phyloP scores from a whole-genome alignment of 495 filamentous ascomycete species.

The Aspergillus sclerotioniger region DNA sequence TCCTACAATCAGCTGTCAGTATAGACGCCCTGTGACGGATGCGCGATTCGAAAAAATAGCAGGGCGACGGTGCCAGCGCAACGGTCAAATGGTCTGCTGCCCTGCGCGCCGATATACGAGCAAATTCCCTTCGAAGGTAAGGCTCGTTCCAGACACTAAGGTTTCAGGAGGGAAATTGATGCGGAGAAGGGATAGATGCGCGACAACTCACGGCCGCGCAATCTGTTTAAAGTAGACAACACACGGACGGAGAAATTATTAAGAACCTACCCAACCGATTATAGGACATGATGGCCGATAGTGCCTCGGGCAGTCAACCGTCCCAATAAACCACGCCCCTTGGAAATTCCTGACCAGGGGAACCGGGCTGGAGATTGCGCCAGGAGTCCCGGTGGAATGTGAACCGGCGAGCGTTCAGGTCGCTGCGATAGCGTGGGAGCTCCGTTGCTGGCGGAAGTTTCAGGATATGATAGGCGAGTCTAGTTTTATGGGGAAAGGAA shows the following conservation, averaged over 20 bases:
- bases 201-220: conserved; percentile 17
- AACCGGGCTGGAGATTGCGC: conserved; percentile 32
- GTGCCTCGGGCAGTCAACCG: conserved; percentile 22
- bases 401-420: conserved; percentile 18
- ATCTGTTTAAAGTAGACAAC: conserved; percentile 3
- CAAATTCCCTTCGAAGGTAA: neutral
- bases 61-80: neutral
- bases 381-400: conserved; percentile 34
- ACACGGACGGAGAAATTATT: conserved; percentile 15
- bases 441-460: conserved; percentile 32
- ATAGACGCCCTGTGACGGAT: neutral
- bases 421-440: conserved; percentile 20
- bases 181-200: conserved; percentile 23
- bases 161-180: conserved; percentile 25
- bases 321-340: conserved; percentile 26
- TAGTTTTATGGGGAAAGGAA: neutral
- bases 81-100: neutral
- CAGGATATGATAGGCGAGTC: conserved; percentile 21
- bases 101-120: neutral
- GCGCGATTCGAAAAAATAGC: neutral
- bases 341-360: conserved; percentile 19
- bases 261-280: conserved; percentile 66
- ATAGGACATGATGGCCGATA: conserved; percentile 50
- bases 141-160: conserved; percentile 16
- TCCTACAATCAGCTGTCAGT: conserved; percentile 25